Evolutionary conservation across 441 rosid genomes (phyloP), one percentile per base, ranked within the genome.

Genomic region (Pelargonium australe): DNA sequence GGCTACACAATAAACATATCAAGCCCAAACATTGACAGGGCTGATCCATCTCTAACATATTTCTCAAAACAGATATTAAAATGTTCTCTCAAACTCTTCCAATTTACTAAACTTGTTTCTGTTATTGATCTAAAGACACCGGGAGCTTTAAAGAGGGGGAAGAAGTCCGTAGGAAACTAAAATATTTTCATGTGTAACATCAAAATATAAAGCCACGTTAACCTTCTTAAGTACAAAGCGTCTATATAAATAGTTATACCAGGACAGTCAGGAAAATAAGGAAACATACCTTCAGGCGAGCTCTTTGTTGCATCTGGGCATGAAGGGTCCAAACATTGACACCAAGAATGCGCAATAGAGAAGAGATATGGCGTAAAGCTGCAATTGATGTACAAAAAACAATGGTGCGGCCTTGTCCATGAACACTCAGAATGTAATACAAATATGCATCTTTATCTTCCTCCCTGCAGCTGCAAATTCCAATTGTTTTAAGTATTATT

Each of bases 321-420:
- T 84, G 90, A 71, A 92, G 86, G 47, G 94, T 86, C 85, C 88
- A 84, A 63, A 88, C 85, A 71, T 85, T 78, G 62, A 90, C 34
- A 79, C 91, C 90, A 75, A 95, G 97, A 83, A 89, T 82, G 66
- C 85, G 85, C 81, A 90, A 75, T 43, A 89, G 70, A 65, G 96
- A 85, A 81, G 91, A 85, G 75, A 87, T 79, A 75, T 92, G 96
- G 58, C 97, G 95, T 82, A 92, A 77, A 77, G 97, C 98, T 63
- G 96, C 93, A 79, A 95, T 89, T 67, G 99, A 95, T 64, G 99
- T 92, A 75, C 98, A 92, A 81, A 95, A 92, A 75, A 92, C 96
- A 80, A 95, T 89, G 47, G 96, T 85, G 68, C 97, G 88, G 65
- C 98, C 97, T 82, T 87, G 89, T 71, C 98, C 98, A 80, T 92